Base-by-base conservation (phyloP, 768 basidiomycete genomes). In the Chalciporus piperatus region DNA sequence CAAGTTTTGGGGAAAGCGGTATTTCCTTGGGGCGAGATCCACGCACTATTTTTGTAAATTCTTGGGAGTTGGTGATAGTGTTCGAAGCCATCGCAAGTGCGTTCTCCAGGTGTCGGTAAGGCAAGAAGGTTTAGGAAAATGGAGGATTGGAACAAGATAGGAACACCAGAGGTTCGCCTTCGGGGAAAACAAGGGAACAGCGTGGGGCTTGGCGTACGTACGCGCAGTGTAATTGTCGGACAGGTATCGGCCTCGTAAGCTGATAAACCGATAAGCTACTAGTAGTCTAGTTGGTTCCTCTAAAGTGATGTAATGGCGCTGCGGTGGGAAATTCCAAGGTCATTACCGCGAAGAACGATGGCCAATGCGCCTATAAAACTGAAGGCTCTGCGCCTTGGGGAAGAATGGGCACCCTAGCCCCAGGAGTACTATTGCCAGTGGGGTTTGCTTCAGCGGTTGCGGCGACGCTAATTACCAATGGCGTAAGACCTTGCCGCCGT, bases 1-100 rank as follows among this genome's bases (percentile, higher is more conserved):
- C 27, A 39, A 28, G 23, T 17, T 42, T 14, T 50, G 28, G 42
- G 51, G 23, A 43, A 13, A 47, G 16, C 7, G 11, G 4, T 16
- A 17, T 27, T 45, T 33, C 17, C 30, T 16, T 41, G 10, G 11
- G 19, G n/a, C 45, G 23, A 2, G n/a, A 38, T 27, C 1, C 8
- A 47, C 62, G 45, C 48, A 63, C 64, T 9, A 63, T 54, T 28
- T 22, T 47, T 1, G 50, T 51, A 38, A 66, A 66, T 14, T 60
- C 60, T 25, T 58, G 45, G 17, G 45, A 47, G 22, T 52, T 55
- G 33, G 47, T 56, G 35, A 67, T 67, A 3, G 40, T 46, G 7
- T 50, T 59, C 3, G 45, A 51, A 45, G 56, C 41, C 63, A 64
- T 62, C 25, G 32, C 37, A 27, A n/a, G 20, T 9, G 25, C 7